Base-by-base conservation (phyloP, 148 eudicot genomes). In the Spergularia bocconei region DNA sequence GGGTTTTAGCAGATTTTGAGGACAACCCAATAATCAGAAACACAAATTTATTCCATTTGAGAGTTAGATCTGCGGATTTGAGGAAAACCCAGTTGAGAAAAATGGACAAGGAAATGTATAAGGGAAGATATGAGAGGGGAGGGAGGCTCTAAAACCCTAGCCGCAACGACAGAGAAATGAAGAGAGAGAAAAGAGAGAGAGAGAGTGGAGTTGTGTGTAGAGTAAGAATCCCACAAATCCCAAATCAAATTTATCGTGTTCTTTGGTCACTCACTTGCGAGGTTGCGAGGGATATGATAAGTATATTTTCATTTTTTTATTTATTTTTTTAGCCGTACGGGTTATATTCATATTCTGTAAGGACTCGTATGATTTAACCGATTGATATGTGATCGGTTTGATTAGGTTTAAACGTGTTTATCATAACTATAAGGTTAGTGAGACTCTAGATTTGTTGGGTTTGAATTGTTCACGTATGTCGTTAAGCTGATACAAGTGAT, bases 61-160 rank as follows among this genome's bases (percentile, higher is more conserved):
- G 80, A 10, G 44, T 72, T 55, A 63, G 75, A 77, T 81, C 63
- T 44, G 25, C 51, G 15, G 17, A 48, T 56, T 57, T 44, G 29
- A 15, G 38, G 60, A 44, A 9, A 44, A 44, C 33, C 17, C 17
- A 44, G 67, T 23, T 12, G 20, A 52, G 61, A 41, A 71, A 16
- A 74, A 2, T 29, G 0, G 25, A 23, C 23, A n/a, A 17, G 64
- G 36, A 14, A 52, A 12, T 14, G 75, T 29, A 68, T 10, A 12
- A 13, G 67, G 25, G 39, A 19, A 41, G 67, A 54, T 29, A 29
- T 29, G 47, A 54, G 54, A 67, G 75, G 55, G 52, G 44, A 67
- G 71, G 57, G 58, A 48, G 66, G 69, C 20, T 76, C 55, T 50
- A 74, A 85, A 88, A 86, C 89, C 89, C 91, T 84, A 86, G 91